Base-by-base conservation (phyloP, 306 rosid species). In the Quercus rubra region DNA sequence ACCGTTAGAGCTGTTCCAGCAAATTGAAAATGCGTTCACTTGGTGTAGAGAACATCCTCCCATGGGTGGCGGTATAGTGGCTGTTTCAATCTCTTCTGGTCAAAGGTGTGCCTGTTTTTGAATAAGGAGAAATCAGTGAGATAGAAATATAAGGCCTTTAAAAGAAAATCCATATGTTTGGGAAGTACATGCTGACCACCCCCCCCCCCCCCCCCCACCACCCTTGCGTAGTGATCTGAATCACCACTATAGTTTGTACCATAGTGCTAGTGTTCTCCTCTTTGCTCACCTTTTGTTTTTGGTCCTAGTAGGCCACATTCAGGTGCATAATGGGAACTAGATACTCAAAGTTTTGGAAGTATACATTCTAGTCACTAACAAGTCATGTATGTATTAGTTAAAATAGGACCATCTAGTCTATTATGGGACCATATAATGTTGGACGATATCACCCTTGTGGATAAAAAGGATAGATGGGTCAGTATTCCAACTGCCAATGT, bases 31-130 rank as follows among this genome's bases (percentile, higher is more conserved):
- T 76, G 73, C 43, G 76, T 31, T 96, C 93, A 96, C 89, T 93
- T 96, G 78, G 99, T 89, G 91, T 96, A 96, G 71, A 96, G 99
- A 85, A 91, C 97, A 78, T 93, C 98, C 86, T 96, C 99, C 99
- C 97, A 93, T 76, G 98, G 99, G 86, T 96, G 98, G 77, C 98
- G 99, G 94, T 96, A 93, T 28, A 96, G 96, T 3, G 97, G 98
- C 77, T 96, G 98, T 83, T 96, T 96, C 94, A 96, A 83, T 83
- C 99, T 93, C 98, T 93, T 91, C 80, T 96, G 99, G 88, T 96
- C 99, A 75, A 96, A 96, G 23, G 97, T 96, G 76, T 96, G 99
- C 88, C 99, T 93, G 92, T 71, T 77, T 87, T 79, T 70, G 58
- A 77, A 27, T 3, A 74, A 72, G 57, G 68, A 73, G 28, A 28